These are phyloP conservation scores for Sextonia rubra DNA, from an alignment of 164 flowering plant species.

Conservation along the genomic window DNA sequence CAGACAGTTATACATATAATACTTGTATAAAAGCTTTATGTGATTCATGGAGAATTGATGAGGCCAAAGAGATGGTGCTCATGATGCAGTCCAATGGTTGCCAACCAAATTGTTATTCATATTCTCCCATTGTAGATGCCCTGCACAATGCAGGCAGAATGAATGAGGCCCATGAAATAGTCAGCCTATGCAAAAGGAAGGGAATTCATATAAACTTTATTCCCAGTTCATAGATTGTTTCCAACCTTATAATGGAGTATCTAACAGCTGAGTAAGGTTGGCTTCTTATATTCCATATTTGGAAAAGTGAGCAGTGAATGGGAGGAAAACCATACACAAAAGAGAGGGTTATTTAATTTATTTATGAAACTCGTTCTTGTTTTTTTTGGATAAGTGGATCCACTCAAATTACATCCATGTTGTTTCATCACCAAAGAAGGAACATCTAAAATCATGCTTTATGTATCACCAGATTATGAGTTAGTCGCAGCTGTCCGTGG, in stretches of 20 bases:
- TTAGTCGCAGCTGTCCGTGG: not conserved
- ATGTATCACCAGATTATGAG: not conserved
- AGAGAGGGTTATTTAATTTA: not conserved
- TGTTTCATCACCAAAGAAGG: not conserved
- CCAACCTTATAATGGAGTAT: not conserved
- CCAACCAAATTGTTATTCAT: conserved; percentile 54
- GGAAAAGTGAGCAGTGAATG: not conserved
- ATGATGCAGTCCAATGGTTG: conserved; percentile 61
- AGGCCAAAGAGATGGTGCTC: conserved; percentile 54
- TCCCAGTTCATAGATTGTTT: conserved; percentile 10
- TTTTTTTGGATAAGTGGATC: not conserved
- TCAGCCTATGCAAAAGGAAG: conserved; percentile 22
- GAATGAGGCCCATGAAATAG: conserved; percentile 40
- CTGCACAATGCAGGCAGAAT: conserved; percentile 23
- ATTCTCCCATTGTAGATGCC: conserved; percentile 34
- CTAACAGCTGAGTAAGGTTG: not conserved
- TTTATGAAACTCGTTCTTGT: not conserved
- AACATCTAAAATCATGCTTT: not conserved
- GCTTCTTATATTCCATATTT: not conserved
- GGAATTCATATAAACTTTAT: conserved; percentile 25
- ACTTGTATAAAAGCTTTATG: conserved; percentile 56
- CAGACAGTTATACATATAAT: conserved; percentile 61
- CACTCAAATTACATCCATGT: not conserved
- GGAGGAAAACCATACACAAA: not conserved
- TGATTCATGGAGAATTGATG: conserved; percentile 44